Evolutionary conservation across 768 basidiomycete genomes (phyloP), one percentile per base, ranked within the genome.

Genomic region (Roridomyces roridus): DNA sequence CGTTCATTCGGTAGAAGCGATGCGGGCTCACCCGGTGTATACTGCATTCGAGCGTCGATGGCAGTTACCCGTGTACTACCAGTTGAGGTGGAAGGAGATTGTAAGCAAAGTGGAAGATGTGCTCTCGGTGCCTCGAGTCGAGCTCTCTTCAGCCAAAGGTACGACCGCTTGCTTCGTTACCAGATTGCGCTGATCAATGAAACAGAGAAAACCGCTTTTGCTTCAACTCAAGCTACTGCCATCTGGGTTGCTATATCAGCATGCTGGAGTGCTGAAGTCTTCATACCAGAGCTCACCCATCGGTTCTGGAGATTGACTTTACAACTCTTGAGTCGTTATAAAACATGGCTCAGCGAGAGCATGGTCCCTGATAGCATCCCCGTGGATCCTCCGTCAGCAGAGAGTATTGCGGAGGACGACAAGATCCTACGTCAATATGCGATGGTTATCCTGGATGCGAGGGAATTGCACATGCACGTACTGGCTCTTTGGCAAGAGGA

Each of bases 1-100:
- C 3, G 72, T 80, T 15, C 78, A 81, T 25, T 83, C 91, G 3
- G 82, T 96, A 9, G 77, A 85, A 57, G 76, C 79, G 3, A 87
- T 98, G 83, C 85, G 93, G 4, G 67, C 76, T 5, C 91, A 94
- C 69, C 83, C 86, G 0, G 77, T 86, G 4, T 96, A 88, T 69
- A 60, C 67, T 21, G 72, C 86, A 1, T 97, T 98, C 67, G 85
- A 90, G 67, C 81, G 84, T 57, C 83, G 94, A 31, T 99, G 97
- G 96, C 97, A 98, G 68, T 81, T 99, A 3, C 92, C 94, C 1
- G 91, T 98, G 9, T 98, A 98, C 69, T 98, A 96, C 70, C 97
- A 99, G 67, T 77, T 99, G 57, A 84, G 96, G 40, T 96, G 96
- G 94, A 97, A 97, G 72, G 96, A 97, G 67, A 91, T 96, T 47